Percentiles rank a stretch among this genome's conserved stretches.
Evolutionary conservation across 2,329 filamentous ascomycete genomes (phyloP).

Genomic region (Bipolaris gigantea): DNA sequence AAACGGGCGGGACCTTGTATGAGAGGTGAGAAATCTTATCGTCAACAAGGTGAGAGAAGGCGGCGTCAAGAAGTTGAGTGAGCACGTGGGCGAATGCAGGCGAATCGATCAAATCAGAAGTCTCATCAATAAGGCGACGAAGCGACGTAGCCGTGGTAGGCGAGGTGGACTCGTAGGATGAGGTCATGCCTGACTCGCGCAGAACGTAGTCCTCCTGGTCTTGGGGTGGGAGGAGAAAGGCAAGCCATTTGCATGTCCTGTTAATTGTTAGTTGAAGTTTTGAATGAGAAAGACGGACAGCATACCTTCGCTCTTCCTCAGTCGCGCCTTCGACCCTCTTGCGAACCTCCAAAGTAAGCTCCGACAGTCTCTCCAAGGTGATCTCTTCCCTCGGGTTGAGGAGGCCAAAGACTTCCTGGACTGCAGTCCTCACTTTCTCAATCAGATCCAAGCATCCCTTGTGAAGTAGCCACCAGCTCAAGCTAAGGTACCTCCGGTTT

Average conservation of each 20-base stretch:
- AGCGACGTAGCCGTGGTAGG: constrained; percentile 59
- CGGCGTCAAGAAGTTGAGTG: constrained; percentile 80
- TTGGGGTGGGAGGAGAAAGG: constrained; percentile 76
- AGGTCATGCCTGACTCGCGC: constrained; percentile 76
- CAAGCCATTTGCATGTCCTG: constrained; percentile 71
- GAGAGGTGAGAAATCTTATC: constrained; percentile 76
- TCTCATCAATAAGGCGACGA: constrained; percentile 88
- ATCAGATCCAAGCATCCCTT: constrained; percentile 83
- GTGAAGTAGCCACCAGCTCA: constrained; percentile 98
- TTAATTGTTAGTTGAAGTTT: constrained; percentile 10
- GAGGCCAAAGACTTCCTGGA: constrained; percentile 85
- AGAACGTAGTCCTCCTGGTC: constrained; percentile 83
- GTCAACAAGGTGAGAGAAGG: constrained; percentile 82
- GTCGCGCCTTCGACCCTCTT: constrained; percentile 79
- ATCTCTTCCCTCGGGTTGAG: constrained; percentile 88
- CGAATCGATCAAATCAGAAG: constrained; percentile 91
- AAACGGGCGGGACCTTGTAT: constrained; percentile 65
- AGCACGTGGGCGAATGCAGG: constrained; percentile 87
- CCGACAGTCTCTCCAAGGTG: constrained; percentile 75
- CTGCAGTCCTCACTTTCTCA: constrained; percentile 78
- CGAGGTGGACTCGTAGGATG: constrained; percentile 42
- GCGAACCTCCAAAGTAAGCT: constrained; percentile 80
- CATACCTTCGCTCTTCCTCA: constrained; percentile 62
- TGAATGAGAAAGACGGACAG: background rate
- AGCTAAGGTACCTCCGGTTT: constrained; percentile 90